Percentiles rank a stretch among this genome's conserved stretches.
Evolutionary conservation across 179 eudicot species (phyloP).

Genomic region (Corrigiola litoralis): DNA sequence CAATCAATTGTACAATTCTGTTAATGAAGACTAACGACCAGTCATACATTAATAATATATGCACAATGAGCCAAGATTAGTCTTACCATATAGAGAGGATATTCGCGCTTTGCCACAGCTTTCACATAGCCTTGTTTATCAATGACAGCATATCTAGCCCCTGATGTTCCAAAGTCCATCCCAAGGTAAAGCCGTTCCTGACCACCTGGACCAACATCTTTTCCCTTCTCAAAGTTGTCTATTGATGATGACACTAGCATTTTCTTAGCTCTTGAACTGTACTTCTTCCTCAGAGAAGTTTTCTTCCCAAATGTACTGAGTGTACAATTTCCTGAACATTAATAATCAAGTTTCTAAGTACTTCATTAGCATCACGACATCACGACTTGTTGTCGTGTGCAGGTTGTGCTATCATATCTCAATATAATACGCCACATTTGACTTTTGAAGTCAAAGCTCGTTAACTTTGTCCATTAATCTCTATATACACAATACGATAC

Average conservation of each 20-base stretch:
- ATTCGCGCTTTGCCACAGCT: constrained; percentile 71
- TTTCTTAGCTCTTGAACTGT: background rate
- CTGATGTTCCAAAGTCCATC: constrained; percentile 96
- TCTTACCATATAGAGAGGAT: constrained; percentile 61
- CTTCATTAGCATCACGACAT: too few species aligned
- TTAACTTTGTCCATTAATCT: too few species aligned
- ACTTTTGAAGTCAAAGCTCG: too few species aligned
- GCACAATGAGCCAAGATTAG: background rate
- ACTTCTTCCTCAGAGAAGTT: constrained; percentile 1
- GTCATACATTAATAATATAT: background rate
- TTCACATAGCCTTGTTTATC: constrained; percentile 52
- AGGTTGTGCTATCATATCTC: too few species aligned
- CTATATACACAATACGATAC: too few species aligned
- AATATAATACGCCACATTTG: too few species aligned
- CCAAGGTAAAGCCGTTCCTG: constrained; percentile 60
- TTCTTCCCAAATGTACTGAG: background rate
- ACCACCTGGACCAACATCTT: background rate
- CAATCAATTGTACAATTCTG: too few species aligned
- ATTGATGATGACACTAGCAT: constrained; percentile 10
- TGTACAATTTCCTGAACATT: background rate
- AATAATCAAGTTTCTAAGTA: background rate
- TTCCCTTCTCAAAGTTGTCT: constrained; percentile 1
- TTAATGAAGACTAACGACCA: background rate
- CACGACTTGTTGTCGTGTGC: too few species aligned
- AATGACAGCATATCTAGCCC: constrained; percentile 85